Evolutionary conservation across 768 basidiomycete species (phyloP).

Genomic region (Russula abietina): DNA sequence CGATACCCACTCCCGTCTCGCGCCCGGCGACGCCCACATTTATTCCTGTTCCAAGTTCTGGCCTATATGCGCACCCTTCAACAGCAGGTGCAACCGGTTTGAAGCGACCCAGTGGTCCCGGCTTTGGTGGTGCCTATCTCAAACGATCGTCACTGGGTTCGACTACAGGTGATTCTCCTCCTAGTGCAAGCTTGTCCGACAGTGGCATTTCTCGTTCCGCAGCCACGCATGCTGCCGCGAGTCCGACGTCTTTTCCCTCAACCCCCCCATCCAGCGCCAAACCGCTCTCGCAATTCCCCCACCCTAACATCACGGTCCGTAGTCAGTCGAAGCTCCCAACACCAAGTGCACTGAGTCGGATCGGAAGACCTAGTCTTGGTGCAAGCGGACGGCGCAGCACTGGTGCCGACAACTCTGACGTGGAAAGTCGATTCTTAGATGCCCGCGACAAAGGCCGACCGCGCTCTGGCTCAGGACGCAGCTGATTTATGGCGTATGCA

Average conservation of each 20-base stretch:
- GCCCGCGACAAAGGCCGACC: constrained; percentile 26
- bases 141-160: constrained; percentile 60
- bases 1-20: constrained; percentile 60
- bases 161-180: constrained; percentile 34
- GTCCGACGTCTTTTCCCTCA: background rate
- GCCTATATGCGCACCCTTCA: constrained; percentile 38
- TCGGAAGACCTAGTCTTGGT: constrained; percentile 28
- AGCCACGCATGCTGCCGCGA: background rate
- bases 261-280: constrained; percentile 18
- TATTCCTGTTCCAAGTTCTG: constrained; percentile 58
- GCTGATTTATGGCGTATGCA: background rate
- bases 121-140: constrained; percentile 35
- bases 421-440: constrained; percentile 21
- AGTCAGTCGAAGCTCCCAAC: constrained; percentile 27
- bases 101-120: constrained; percentile 57
- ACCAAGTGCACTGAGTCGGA: constrained; percentile 29
- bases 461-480: constrained; percentile 26
- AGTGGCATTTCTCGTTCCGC: constrained; percentile 17
- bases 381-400: constrained; percentile 27
- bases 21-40: constrained; percentile 74
- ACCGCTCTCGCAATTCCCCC: constrained; percentile 15
- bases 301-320: constrained; percentile 30
- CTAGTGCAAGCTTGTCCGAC: constrained; percentile 18
- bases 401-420: constrained; percentile 25
- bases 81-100: constrained; percentile 38